Percentiles rank a stretch among this genome's conserved stretches.
These are phyloP conservation scores for Neurospora sp. DNA, from an alignment of 495 filamentous ascomycete species.

Conservation along the genomic window DNA sequence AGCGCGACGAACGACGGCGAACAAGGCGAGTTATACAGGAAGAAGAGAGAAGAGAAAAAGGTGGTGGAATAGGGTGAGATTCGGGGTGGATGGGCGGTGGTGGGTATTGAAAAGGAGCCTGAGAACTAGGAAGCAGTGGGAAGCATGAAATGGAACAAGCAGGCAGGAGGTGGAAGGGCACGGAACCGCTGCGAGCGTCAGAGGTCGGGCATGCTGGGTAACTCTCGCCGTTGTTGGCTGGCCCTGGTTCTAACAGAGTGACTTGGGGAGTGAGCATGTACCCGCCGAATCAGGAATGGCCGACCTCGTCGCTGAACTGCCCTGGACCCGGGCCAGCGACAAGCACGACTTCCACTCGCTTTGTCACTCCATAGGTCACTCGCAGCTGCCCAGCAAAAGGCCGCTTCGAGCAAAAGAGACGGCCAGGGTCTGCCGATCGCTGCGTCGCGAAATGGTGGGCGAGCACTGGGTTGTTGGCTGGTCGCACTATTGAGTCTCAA, in stretches of 20 bases:
- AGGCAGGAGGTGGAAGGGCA: constrained; percentile 22
- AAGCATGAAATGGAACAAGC: constrained; percentile 19
- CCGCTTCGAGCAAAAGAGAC: constrained; percentile 9
- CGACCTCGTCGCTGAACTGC: neutral
- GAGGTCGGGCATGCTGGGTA: constrained; percentile 4
- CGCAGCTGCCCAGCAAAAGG: neutral
- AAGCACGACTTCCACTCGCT: neutral
- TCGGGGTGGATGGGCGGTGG: constrained; percentile 9
- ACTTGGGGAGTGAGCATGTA: neutral
- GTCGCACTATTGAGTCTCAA: neutral
- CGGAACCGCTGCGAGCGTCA: constrained; percentile 19
- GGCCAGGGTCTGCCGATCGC: constrained; percentile 3
- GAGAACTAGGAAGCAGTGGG: neutral
- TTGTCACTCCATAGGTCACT: neutral
- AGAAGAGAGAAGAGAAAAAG: constrained; percentile 17
- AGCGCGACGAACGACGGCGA: constrained; percentile 18
- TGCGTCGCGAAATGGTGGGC: constrained; percentile 9
- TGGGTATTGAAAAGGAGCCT: constrained; percentile 23
- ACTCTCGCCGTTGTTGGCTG: neutral
- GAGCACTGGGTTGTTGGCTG: constrained; percentile 14
- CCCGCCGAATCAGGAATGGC: neutral
- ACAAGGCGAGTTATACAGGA: constrained; percentile 23
- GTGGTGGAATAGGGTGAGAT: constrained; percentile 11
- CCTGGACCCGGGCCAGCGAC: neutral
- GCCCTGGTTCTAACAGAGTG: neutral